Base-by-base conservation (phyloP, 768 basidiomycete genomes). In the Boletus rex-veris region DNA sequence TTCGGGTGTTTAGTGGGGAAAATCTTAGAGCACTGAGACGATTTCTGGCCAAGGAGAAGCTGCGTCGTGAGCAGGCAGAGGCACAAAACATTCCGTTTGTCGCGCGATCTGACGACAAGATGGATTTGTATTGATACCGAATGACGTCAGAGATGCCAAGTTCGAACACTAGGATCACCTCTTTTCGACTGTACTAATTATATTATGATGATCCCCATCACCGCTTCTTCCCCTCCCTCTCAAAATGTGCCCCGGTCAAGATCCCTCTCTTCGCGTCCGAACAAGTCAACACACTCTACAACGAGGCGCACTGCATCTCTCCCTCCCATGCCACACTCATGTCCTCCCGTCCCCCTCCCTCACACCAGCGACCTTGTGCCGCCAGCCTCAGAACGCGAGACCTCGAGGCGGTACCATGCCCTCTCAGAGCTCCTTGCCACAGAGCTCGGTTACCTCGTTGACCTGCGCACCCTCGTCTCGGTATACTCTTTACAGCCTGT, bases 351-450 rank as follows among this genome's bases (percentile, higher is more conserved):
- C 7, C 26, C 7, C 15, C 21, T 19, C 19, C 19, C 19, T 19
- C 19, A 19, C 19, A 1, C 21, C 21, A 24, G 4, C 24, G 11
- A 24, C 40, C 21, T 7, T 3, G 21, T 21, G 2, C 19, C 7
- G 10, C 40, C 18, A 8, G 12, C 14, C 33, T 5, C 33, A 10
- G 33, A 35, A 35, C 41, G 24, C 42, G 36, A 45, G 4, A 1
- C 36, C 8, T 3, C 36, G 8, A 41, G 45, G 45, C 78, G 74
- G 51, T 86, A 80, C 58, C 86, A 97, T 63, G 88, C 92, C 7
- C 79, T 98, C 46, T 77, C 83, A 59, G 96, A 98, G 71, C 75
- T 98, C 38, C 77, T 98, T 24, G 76, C 81, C 53, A 95, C 93
- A 1, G 96, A 98, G 74, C 75, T 83, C 18, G 83, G 83, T 7